These are phyloP conservation scores for Pleomassaria siparia DNA, from an alignment of 2,329 filamentous ascomycete species.

Conservation along the genomic window DNA sequence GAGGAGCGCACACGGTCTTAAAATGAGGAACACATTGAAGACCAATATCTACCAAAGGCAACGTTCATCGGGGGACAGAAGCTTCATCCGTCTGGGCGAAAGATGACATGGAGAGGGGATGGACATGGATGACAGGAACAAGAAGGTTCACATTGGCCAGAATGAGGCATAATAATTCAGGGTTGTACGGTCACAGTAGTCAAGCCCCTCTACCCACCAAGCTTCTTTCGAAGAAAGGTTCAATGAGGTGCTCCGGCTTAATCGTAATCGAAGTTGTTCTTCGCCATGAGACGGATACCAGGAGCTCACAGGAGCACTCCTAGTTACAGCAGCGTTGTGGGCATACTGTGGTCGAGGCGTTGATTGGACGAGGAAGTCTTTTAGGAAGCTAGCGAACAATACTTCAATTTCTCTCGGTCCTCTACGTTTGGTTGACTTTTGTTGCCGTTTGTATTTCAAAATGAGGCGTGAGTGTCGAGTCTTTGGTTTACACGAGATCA, in stretches of 20 bases:
- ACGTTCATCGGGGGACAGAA: not conserved
- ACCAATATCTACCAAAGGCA: not conserved
- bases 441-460: not conserved
- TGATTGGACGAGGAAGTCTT: not conserved
- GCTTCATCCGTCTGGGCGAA: not conserved
- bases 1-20: slow-evolving; percentile 88
- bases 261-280: slow-evolving; percentile 79
- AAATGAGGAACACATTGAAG: slow-evolving; percentile 60
- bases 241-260: slow-evolving; percentile 98
- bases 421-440: not conserved
- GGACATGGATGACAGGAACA: not conserved
- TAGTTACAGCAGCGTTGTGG: slow-evolving; percentile 59
- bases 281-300: slow-evolving; percentile 81
- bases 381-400: not conserved
- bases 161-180: not conserved
- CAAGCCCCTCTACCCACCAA: slow-evolving; percentile 90
- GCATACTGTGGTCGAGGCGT: slow-evolving; percentile 58
- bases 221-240: slow-evolving; percentile 76
- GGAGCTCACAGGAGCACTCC: slow-evolving; percentile 66
- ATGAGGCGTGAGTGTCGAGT: slow-evolving; percentile 14
- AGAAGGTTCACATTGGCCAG: not conserved
- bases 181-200: slow-evolving; percentile 89
- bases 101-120: not conserved
- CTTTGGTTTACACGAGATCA: not conserved
- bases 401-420: not conserved